Base-by-base conservation (phyloP, 768 basidiomycete species). In the Sutorius australiensis region DNA sequence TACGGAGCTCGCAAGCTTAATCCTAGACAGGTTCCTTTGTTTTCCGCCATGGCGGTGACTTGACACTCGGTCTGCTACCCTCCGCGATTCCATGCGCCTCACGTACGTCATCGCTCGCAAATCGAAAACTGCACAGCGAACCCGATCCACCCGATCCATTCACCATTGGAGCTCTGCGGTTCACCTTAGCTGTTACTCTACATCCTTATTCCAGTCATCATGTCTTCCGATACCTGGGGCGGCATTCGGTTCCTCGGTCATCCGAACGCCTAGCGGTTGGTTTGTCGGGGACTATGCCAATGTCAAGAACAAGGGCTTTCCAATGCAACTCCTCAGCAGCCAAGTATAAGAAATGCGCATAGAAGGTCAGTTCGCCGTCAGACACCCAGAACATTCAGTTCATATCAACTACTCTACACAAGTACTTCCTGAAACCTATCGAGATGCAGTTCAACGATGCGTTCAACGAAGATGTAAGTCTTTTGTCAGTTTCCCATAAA, bases 251-350 rank as follows among this genome's bases (percentile, higher is more conserved):
- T 19, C 13, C 8, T n/a, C 9, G 7, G n/a, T 11, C 30, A n/a
- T 13, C 59, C 61, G 47, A 30, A 53, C 8, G 32, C 58, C 47
- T 56, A 47, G 55, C 50, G 1, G 30, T 48, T 64, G 53, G 62
- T 59, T 45, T 48, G 40, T 61, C 54, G 49, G 53, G 39, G 39
- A 36, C 49, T 45, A 45, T 55, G 37, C 64, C 64, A 61, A 56
- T 46, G 42, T 55, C 46, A 44, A 48, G 31, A 21, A 43, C 34
- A 49, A 46, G 21, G 13, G 5, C 0, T 31, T 14, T 49, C 48
- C 46, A 21, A 31, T 51, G 50, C 54, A 54, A 50, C 21, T 7
- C 17, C 32, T 41, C 21, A 17, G 14, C 31, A 31, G n/a, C 16
- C 27, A 30, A 36, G 5, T 64, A 64, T 66, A 63, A 58, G 51